A percentile compares a stretch with the other conserved stretches of the same genome.
phyloP scores from a whole-genome alignment of 2,329 filamentous ascomycete species.

The Ascochyta lentis region DNA sequence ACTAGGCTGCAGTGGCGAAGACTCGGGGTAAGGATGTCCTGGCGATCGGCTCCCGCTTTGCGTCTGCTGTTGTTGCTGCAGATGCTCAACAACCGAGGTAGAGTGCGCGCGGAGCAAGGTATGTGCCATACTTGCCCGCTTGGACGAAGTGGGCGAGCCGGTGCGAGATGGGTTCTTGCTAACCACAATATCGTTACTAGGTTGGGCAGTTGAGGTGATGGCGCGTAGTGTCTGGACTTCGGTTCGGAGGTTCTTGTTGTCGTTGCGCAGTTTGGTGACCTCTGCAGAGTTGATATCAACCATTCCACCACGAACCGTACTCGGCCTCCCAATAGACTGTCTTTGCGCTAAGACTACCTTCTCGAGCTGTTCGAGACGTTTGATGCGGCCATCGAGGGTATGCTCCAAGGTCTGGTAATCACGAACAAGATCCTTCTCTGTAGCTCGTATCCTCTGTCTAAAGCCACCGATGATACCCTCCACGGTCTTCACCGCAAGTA shows the following conservation, averaged over 20 bases:
- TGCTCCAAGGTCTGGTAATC: conserved; percentile 89
- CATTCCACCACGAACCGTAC: conserved; percentile 49
- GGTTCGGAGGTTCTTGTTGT: conserved; percentile 66
- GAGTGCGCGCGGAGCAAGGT: conserved; percentile 64
- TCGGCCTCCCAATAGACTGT: conserved; percentile 48
- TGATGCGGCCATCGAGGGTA: conserved; percentile 77
- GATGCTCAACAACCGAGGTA: conserved; percentile 57
- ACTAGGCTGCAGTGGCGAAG: conserved; percentile 52
- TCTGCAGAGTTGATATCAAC: conserved; percentile 58
- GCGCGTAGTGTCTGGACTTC: conserved; percentile 70
- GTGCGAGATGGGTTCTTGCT: conserved; percentile 37
- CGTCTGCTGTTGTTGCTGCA: conserved; percentile 29
- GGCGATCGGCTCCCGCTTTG: conserved; percentile 13
- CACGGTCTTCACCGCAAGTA: conserved; percentile 85
- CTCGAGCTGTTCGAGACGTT: conserved; percentile 88
- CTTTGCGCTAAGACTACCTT: conserved; percentile 64
- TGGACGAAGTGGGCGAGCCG: conserved; percentile 41
- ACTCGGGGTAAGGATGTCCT: conserved; percentile 43
- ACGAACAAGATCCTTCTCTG: conserved; percentile 90
- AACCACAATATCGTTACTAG: conserved; percentile 29
- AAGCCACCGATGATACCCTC: conserved; percentile 81
- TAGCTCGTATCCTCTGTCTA: conserved; percentile 76
- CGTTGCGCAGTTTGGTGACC: conserved; percentile 63
- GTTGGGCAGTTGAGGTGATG: conserved; percentile 41
- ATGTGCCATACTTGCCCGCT: conserved; percentile 55